A percentile compares a stretch with the other conserved stretches of the same genome.
phyloP scores from a whole-genome alignment of 306 rosid genomes.

The Vachellia collinsii region DNA sequence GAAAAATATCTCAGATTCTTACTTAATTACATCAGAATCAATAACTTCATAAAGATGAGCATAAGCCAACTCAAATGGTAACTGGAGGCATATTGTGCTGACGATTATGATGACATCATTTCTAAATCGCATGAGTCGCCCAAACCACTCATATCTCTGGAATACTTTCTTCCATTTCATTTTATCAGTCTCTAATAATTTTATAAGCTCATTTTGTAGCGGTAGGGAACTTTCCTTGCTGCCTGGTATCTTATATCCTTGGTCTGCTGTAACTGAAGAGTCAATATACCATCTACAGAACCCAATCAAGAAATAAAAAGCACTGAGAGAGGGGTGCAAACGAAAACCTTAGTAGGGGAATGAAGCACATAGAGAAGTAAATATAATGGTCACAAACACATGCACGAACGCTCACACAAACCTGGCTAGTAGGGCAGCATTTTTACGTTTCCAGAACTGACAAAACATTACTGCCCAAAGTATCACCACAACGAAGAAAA shows the following conservation, averaged over 20 bases:
- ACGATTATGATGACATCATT: constrained; percentile 79
- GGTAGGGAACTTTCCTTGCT: constrained; percentile 53
- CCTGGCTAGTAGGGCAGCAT: constrained; percentile 90
- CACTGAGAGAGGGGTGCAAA: not conserved
- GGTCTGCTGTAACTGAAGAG: constrained; percentile 54
- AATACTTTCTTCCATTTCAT: constrained; percentile 65
- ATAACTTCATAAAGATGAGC: constrained; percentile 88
- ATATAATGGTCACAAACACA: constrained; percentile 5
- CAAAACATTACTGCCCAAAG: constrained; percentile 91
- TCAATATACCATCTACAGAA: constrained; percentile 80
- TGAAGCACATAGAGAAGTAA: not conserved
- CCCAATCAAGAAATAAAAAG: constrained; percentile 28
- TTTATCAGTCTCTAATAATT: constrained; percentile 62
- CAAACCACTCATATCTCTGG: constrained; percentile 88
- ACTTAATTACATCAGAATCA: constrained; percentile 68
- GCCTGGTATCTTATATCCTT: constrained; percentile 56
- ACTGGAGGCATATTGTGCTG: constrained; percentile 93
- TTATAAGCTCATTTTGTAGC: constrained; percentile 56
- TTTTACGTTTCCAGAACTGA: constrained; percentile 98
- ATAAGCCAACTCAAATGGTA: constrained; percentile 95
- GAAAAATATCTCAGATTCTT: constrained; percentile 43
- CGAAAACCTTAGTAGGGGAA: constrained; percentile 14
- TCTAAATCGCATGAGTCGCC: constrained; percentile 80
- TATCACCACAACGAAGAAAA: constrained; percentile 71
- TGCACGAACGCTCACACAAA: constrained; percentile 29